Evolutionary conservation across 1,284 basidiomycete species (phyloP).

Genomic region (Cryptococcus deneoformans): DNA sequence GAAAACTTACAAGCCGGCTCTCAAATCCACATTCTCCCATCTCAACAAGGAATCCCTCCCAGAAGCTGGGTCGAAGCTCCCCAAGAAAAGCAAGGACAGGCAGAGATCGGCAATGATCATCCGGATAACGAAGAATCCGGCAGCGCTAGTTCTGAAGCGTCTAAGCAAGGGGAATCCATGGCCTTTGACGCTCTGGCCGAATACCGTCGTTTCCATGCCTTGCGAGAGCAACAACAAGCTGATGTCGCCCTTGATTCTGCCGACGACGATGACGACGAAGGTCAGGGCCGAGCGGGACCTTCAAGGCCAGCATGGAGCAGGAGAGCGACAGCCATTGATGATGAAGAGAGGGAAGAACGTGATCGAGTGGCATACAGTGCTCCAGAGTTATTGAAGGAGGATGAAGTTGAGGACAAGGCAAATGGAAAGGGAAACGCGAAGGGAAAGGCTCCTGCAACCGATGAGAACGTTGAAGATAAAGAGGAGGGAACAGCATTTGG

Average conservation of each 20-base stretch:
- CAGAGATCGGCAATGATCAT: not conserved
- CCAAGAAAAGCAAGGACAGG: not conserved
- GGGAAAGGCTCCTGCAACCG: not conserved
- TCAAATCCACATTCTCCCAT: not conserved
- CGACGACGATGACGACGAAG: not conserved
- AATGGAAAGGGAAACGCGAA: conserved; percentile 2
- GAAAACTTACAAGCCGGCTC: not conserved
- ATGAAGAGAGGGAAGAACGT: conserved; percentile 1
- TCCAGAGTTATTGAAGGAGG: conserved; percentile 17
- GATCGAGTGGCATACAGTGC: conserved; percentile 17
- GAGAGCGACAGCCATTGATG: not conserved
- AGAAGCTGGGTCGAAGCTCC: not conserved
- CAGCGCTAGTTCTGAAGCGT: not conserved
- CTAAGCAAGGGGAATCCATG: not conserved
- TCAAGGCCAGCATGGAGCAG: not conserved
- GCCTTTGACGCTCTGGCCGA: not conserved
- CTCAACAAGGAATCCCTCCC: not conserved
- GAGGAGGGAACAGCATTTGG: not conserved
- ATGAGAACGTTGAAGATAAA: conserved; percentile 5
- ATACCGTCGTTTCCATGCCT: not conserved
- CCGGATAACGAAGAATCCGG: no score
- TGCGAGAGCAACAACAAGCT: not conserved
- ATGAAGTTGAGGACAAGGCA: conserved; percentile 3
- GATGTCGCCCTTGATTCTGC: not conserved
- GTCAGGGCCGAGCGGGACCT: not conserved